Conservation (phyloP, 2,329 filamentous ascomycete genomes). For the Trichophyton verrucosum region DNA sequence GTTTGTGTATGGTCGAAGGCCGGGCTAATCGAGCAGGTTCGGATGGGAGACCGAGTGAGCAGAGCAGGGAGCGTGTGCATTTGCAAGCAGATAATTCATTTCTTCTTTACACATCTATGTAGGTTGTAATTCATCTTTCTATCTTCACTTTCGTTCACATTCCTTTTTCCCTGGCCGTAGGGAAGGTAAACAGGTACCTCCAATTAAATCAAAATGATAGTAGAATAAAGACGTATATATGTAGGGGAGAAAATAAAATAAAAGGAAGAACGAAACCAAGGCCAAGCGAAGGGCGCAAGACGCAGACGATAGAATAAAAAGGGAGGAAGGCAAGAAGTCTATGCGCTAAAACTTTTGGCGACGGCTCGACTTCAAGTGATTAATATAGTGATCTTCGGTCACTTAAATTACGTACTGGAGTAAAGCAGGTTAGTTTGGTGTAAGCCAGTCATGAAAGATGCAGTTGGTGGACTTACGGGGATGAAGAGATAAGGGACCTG, state of each 20-base stretch:
- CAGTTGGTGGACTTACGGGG: conserved; percentile 41
- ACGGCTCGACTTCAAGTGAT: background rate
- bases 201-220: background rate
- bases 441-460: background rate
- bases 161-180: background rate
- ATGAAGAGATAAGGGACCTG: conserved; percentile 76
- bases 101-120: background rate
- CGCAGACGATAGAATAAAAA: background rate
- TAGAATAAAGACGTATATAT: background rate
- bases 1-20: conserved; percentile 21
- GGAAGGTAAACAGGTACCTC: background rate
- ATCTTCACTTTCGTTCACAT: background rate
- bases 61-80: background rate
- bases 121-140: background rate
- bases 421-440: background rate
- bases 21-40: background rate
- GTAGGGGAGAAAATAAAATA: background rate
- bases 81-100: background rate
- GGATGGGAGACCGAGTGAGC: background rate
- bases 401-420: background rate
- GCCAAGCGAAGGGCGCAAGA: background rate
- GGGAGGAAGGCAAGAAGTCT: background rate
- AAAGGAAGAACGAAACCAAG: background rate
- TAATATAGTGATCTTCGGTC: background rate
- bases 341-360: background rate